Conservation (phyloP, 768 basidiomycete genomes). For the Sarcodon sp. region DNA sequence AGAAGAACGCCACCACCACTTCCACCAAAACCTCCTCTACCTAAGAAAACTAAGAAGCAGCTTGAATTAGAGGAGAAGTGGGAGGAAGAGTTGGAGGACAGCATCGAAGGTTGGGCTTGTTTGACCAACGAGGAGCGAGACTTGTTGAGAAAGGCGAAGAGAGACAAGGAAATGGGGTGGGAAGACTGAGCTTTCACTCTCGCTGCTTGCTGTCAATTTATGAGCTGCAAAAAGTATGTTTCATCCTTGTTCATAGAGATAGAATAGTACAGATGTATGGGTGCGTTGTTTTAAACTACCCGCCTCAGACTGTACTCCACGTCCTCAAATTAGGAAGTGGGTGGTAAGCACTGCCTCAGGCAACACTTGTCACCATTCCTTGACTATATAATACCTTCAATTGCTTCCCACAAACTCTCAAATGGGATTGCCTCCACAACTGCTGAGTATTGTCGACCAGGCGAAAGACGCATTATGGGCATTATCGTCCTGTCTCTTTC, state of each 20-base stretch:
- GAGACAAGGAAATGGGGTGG: conserved; percentile 44
- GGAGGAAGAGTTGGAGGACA: conserved; percentile 70
- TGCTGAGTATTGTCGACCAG: conserved; percentile 23
- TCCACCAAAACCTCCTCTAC: conserved; percentile 53
- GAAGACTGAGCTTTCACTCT: conserved; percentile 12
- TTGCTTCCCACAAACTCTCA: background rate
- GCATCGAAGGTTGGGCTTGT: conserved; percentile 45
- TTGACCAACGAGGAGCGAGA: conserved; percentile 21
- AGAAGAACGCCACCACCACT: conserved; percentile 65
- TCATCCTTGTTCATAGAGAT: no score
- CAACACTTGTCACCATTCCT: background rate
- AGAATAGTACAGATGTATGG: no score
- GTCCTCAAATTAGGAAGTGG: background rate
- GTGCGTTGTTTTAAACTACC: no score
- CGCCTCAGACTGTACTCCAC: no score
- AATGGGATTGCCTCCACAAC: background rate
- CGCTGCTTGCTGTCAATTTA: background rate
- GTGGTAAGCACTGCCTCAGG: background rate
- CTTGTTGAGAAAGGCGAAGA: conserved; percentile 42
- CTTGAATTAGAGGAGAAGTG: conserved; percentile 64
- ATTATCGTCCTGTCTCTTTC: conserved; percentile 69
- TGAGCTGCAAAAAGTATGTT: no score
- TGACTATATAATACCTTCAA: no score
- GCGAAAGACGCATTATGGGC: conserved; percentile 77
- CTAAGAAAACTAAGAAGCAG: conserved; percentile 74